A percentile compares a stretch with the other conserved stretches of the same genome.
Evolutionary conservation across 106 monocot species (phyloP).

Genomic region (Chionographis japonica): DNA sequence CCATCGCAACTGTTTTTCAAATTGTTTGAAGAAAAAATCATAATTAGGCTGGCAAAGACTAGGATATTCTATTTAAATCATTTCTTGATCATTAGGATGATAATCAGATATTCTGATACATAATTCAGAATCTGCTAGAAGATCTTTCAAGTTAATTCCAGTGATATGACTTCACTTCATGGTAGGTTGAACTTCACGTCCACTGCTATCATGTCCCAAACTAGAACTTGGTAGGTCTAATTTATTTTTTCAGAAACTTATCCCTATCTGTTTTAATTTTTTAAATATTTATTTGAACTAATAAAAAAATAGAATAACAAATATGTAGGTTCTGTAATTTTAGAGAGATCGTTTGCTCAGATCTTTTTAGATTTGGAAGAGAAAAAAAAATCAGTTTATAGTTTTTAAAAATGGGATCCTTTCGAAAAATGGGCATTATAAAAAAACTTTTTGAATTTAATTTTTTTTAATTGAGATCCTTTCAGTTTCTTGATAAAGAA

Average conservation of each 20-base stretch:
- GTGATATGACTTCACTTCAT: neutral
- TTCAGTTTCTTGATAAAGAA: too few relatives aligned
- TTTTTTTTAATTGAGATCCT: too few relatives aligned
- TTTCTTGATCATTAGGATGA: neutral
- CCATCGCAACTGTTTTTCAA: neutral
- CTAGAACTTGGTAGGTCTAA: too few relatives aligned
- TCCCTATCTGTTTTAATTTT: neutral
- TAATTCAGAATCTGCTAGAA: neutral
- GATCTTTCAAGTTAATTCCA: slow-evolving; percentile 1
- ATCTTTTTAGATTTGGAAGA: too few relatives aligned
- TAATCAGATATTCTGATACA: neutral
- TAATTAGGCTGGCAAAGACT: neutral
- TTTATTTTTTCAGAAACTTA: slow-evolving; percentile 3
- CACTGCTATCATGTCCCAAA: neutral
- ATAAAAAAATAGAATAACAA: too few relatives aligned
- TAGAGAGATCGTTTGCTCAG: too few relatives aligned
- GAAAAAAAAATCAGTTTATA: too few relatives aligned
- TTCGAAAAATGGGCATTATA: too few relatives aligned
- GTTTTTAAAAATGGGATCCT: too few relatives aligned
- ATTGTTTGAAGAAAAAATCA: neutral
- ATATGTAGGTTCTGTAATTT: too few relatives aligned
- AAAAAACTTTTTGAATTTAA: too few relatives aligned
- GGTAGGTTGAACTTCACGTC: neutral
- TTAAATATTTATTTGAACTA: too few relatives aligned
- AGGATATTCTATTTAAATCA: neutral